phyloP scores from a whole-genome alignment of 305 asterid genomes.

The Fraxinus ornus region DNA sequence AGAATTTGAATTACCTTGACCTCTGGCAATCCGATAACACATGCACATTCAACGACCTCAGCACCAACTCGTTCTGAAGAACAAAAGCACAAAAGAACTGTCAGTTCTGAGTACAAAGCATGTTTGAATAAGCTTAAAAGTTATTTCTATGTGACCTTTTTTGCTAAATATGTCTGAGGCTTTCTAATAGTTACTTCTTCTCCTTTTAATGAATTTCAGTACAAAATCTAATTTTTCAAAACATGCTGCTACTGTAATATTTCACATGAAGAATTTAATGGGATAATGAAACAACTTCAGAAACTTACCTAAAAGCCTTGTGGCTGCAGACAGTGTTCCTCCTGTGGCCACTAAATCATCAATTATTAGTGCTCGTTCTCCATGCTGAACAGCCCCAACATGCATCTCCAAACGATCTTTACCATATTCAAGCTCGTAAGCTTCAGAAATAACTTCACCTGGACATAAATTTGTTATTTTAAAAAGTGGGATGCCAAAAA shows the following conservation, averaged over 20 bases:
- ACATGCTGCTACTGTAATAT: background rate
- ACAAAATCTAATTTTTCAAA: background rate
- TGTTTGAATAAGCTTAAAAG: background rate
- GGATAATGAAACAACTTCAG: background rate
- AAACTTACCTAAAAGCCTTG: constrained; percentile 62
- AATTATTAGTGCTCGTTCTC: constrained; percentile 62
- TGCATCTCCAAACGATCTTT: constrained; percentile 80
- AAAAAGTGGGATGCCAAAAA: background rate
- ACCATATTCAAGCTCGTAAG: constrained; percentile 82
- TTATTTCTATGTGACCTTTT: background rate
- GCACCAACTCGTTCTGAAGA: constrained; percentile 66
- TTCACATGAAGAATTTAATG: background rate
- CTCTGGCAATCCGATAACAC: constrained; percentile 79
- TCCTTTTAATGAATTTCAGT: background rate
- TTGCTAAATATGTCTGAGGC: background rate
- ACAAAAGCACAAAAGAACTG: background rate
- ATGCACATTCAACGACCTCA: constrained; percentile 79
- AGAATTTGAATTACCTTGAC: constrained; percentile 49
- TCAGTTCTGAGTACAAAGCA: background rate
- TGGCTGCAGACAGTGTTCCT: constrained; percentile 81
- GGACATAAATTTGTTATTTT: constrained; percentile 11
- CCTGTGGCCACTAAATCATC: constrained; percentile 89
- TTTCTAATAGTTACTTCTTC: background rate
- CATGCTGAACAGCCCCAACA: constrained; percentile 53
- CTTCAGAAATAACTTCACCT: constrained; percentile 72